Evolutionary conservation across 2,329 filamentous ascomycete species (phyloP).

Genomic region (Aspergillus ibericus): DNA sequence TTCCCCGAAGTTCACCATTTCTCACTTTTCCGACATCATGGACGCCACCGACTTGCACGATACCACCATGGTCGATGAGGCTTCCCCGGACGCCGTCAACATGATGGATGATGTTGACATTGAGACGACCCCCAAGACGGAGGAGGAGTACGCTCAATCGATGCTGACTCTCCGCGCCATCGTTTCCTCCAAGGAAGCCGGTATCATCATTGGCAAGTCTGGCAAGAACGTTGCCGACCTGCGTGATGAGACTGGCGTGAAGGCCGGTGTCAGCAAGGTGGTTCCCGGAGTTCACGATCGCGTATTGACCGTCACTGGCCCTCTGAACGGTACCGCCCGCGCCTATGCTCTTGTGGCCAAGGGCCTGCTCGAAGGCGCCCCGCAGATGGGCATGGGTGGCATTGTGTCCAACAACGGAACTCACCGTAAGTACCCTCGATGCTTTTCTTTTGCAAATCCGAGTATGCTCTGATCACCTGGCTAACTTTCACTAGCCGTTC

Average conservation of each 20-base stretch:
- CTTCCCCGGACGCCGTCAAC: constrained; percentile 64
- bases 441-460: background rate
- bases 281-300: constrained; percentile 97
- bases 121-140: constrained; percentile 81
- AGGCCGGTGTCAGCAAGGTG: constrained; percentile 97
- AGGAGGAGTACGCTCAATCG: constrained; percentile 92
- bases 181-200: constrained; percentile 97
- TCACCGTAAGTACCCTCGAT: constrained; percentile 66
- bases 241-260: constrained; percentile 95
- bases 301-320: constrained; percentile 90
- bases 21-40: constrained; percentile 49
- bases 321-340: constrained; percentile 82
- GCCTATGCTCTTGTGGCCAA: constrained; percentile 93
- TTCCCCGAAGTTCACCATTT: background rate
- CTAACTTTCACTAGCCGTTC: constrained; percentile 67
- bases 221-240: constrained; percentile 98
- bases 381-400: constrained; percentile 94
- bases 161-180: constrained; percentile 95
- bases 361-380: constrained; percentile 86
- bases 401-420: constrained; percentile 84
- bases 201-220: constrained; percentile 97
- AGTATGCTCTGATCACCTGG: background rate
- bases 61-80: constrained; percentile 62
- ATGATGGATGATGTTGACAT: constrained; percentile 67
- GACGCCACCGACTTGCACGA: constrained; percentile 58